These are phyloP conservation scores for Zygotorulaspora mrakii DNA, from an alignment of 1,139 yeast species.

Conservation along the genomic window DNA sequence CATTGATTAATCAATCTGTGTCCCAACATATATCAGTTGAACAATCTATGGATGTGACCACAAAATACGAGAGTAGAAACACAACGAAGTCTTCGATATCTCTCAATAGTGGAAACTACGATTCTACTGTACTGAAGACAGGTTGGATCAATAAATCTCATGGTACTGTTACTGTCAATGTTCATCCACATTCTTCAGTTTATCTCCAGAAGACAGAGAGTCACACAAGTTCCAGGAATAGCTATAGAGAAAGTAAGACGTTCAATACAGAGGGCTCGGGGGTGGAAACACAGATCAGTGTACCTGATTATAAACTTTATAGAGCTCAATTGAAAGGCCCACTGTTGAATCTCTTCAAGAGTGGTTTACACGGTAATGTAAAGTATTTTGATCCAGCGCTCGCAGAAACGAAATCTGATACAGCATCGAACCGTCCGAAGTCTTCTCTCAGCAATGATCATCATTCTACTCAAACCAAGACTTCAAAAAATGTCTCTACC, in stretches of 20 bases:
- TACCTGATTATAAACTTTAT: slow-evolving; percentile 42
- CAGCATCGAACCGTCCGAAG: slow-evolving; percentile 6
- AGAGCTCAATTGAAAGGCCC: slow-evolving; percentile 68
- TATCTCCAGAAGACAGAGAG: slow-evolving; percentile 3
- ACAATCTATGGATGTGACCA: neutral
- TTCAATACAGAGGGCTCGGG: slow-evolving; percentile 21
- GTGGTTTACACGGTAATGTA: slow-evolving; percentile 48
- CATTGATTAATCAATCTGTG: neutral
- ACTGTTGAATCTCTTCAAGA: slow-evolving; percentile 52
- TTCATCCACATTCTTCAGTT: slow-evolving; percentile 16
- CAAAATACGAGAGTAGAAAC: slow-evolving; percentile 1
- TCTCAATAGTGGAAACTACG: slow-evolving; percentile 37
- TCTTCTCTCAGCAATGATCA: slow-evolving; percentile 1
- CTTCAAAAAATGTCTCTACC: slow-evolving; percentile 4
- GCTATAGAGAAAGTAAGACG: slow-evolving; percentile 34
- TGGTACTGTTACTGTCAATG: slow-evolving; percentile 39
- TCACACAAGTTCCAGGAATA: slow-evolving; percentile 3
- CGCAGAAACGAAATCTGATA: slow-evolving; percentile 12
- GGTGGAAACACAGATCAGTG: slow-evolving; percentile 18
- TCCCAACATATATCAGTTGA: neutral
- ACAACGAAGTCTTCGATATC: slow-evolving; percentile 7
- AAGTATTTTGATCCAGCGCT: slow-evolving; percentile 43
- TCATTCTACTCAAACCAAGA: neutral
- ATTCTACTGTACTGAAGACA: slow-evolving; percentile 40
- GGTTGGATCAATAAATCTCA: slow-evolving; percentile 48